These are phyloP conservation scores for Crithidia fasciculata DNA, from an alignment of 208 protist species.

Conservation along the genomic window DNA sequence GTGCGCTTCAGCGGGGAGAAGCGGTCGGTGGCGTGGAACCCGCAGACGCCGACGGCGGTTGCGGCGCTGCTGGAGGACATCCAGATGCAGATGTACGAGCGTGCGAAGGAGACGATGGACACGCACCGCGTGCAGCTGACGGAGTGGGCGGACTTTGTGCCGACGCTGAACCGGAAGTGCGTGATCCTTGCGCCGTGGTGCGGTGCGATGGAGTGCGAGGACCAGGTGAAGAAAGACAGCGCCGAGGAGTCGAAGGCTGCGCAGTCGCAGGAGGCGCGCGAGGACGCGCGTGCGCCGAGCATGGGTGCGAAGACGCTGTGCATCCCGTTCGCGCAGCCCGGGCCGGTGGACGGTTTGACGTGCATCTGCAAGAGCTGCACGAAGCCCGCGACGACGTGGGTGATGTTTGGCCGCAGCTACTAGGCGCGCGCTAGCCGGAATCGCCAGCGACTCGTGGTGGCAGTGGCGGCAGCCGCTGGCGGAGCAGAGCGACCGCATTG, in stretches of 20 bases:
- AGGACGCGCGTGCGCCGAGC: constrained; percentile 89
- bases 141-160: constrained; percentile 93
- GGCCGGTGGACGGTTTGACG: constrained; percentile 59
- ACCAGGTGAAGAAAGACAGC: constrained; percentile 94
- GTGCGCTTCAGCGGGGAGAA: constrained; percentile 79
- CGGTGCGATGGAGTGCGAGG: constrained; percentile 90
- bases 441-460: no score
- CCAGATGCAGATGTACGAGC: constrained; percentile 86
- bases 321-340: constrained; percentile 95
- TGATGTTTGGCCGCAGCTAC: constrained; percentile 89
- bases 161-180: constrained; percentile 89
- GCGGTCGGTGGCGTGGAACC: constrained; percentile 66
- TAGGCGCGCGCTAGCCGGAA: constrained; percentile 24
- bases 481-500: no score
- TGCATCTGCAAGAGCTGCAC: constrained; percentile 93
- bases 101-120: constrained; percentile 59
- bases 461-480: no score
- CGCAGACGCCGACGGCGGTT: constrained; percentile 24
- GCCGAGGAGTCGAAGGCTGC: constrained; percentile 81
- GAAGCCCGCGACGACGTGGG: constrained; percentile 73
- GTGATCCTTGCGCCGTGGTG: constrained; percentile 95
- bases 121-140: constrained; percentile 61
- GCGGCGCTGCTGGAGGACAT: constrained; percentile 89
- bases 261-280: constrained; percentile 47
- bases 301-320: constrained; percentile 97